phyloP scores from a whole-genome alignment of 2,329 filamentous ascomycete genomes.

The Onygena corvina region DNA sequence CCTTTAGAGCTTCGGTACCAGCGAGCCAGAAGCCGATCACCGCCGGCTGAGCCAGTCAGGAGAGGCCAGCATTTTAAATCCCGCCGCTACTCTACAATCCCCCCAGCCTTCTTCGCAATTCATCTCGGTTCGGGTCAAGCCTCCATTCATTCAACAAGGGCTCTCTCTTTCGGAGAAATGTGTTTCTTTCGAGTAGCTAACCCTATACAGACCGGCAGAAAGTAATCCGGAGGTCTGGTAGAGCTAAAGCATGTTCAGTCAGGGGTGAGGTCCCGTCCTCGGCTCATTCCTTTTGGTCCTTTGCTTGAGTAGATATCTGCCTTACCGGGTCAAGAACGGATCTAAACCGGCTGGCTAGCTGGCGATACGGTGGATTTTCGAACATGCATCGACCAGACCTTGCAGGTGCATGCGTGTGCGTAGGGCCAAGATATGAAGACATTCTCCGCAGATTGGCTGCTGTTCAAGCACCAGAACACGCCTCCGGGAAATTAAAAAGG shows the following conservation, averaged over 20 bases:
- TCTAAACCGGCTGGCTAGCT: too few relatives aligned
- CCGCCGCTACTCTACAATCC: background rate
- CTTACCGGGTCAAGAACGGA: too few relatives aligned
- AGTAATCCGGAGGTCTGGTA: background rate
- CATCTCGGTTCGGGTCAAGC: background rate
- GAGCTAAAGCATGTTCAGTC: background rate
- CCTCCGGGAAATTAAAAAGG: background rate
- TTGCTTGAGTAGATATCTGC: background rate
- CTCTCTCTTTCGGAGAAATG: background rate
- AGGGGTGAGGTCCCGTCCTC: too few relatives aligned
- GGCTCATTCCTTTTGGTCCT: background rate
- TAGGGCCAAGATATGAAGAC: background rate
- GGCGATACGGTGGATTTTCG: background rate
- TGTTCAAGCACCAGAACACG: background rate
- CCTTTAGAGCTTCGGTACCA: background rate
- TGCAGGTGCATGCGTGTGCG: background rate
- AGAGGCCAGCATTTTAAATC: background rate
- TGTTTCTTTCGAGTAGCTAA: background rate
- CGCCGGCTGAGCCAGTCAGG: background rate
- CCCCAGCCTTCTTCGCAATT: background rate
- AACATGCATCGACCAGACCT: conserved; percentile 1
- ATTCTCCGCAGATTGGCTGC: background rate
- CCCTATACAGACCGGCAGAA: background rate
- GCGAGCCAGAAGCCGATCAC: background rate
- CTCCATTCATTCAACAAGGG: background rate